Conservation (phyloP, 2,329 filamentous ascomycete species). For the Lasiodiplodia hormozganensis region DNA sequence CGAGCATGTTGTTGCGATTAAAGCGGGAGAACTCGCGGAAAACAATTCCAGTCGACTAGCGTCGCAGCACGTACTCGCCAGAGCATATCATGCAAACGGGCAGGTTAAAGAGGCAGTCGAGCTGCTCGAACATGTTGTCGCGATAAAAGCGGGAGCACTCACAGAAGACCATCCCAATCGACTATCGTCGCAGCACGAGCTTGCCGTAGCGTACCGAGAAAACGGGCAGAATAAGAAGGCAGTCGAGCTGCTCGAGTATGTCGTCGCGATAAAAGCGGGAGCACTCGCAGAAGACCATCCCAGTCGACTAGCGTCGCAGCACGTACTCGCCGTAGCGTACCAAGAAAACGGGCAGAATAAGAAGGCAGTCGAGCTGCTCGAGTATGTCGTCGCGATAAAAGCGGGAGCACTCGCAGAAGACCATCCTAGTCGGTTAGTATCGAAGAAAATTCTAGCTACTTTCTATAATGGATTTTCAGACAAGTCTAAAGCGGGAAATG, state of each 20-base stretch:
- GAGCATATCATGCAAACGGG: constrained; percentile 29
- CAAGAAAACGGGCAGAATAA: no score
- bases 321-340: no score
- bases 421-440: not conserved
- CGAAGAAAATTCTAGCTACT: not conserved
- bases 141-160: constrained; percentile 20
- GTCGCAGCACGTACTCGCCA: constrained; percentile 1
- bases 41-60: not conserved
- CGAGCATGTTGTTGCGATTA: constrained; percentile 28
- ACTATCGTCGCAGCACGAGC: not conserved
- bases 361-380: constrained; percentile 29
- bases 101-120: constrained; percentile 7
- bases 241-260: constrained; percentile 29
- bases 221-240: constrained; percentile 26
- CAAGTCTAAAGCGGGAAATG: not conserved
- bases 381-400: constrained; percentile 36
- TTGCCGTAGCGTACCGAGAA: constrained; percentile 26
- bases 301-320: not conserved
- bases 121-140: constrained; percentile 31
- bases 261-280: constrained; percentile 25
- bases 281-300: constrained; percentile 25
- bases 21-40: constrained; percentile 8
- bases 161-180: constrained; percentile 4
- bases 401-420: constrained; percentile 24
- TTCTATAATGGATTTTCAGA: not conserved